Conservation (phyloP, 768 basidiomycete genomes). For the Tylopilus sp. region DNA sequence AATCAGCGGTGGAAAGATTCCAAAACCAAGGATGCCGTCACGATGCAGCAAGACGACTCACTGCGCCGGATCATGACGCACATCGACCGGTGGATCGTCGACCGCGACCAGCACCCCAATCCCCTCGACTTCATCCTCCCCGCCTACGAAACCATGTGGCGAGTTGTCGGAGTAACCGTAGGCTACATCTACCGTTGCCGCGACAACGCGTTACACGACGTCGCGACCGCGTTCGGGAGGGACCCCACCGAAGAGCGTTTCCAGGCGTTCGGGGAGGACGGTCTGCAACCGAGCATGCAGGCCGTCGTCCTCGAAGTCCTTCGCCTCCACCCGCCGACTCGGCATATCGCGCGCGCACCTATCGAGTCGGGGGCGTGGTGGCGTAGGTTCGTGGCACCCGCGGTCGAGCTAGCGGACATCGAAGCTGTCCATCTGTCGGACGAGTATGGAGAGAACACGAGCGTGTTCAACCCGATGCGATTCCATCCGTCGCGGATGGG, state of each 20-base stretch:
- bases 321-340: slow-evolving; percentile 28
- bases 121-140: slow-evolving; percentile 58
- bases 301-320: slow-evolving; percentile 28
- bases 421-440: slow-evolving; percentile 17
- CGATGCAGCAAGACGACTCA: slow-evolving; percentile 18
- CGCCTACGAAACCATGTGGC: slow-evolving; percentile 62
- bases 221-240: slow-evolving; percentile 25
- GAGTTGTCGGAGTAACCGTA: slow-evolving; percentile 51
- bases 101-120: slow-evolving; percentile 18
- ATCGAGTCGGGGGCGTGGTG: slow-evolving; percentile 8
- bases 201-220: slow-evolving; percentile 16
- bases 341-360: slow-evolving; percentile 21
- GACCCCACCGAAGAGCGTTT: slow-evolving; percentile 24
- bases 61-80: slow-evolving; percentile 35
- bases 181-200: slow-evolving; percentile 26
- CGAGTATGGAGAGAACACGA: slow-evolving; percentile 33
- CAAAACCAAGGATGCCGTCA: slow-evolving; percentile 10
- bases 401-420: slow-evolving; percentile 24
- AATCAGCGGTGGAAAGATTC: slow-evolving; percentile 26
- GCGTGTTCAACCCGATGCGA: slow-evolving; percentile 43
- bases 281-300: slow-evolving; percentile 17
- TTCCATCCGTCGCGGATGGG: slow-evolving; percentile 29
- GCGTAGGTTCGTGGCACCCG: slow-evolving; percentile 4
- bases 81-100: slow-evolving; percentile 35
- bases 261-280: slow-evolving; percentile 10